phyloP scores from a whole-genome alignment of 176 grass and related monocot species.

The Oryza meridionalis region DNA sequence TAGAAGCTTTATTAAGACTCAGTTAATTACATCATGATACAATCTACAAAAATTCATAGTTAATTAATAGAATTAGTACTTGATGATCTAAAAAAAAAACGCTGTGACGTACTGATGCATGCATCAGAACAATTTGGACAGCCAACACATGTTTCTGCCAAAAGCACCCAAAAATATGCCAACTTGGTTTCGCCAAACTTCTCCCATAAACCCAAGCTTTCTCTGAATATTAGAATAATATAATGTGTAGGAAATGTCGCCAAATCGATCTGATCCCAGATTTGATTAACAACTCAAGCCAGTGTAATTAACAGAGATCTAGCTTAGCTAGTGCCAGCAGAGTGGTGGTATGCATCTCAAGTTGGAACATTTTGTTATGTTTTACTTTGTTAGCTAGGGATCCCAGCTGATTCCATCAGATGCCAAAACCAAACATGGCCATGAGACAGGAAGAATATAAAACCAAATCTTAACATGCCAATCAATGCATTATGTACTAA shows the following conservation, averaged over 20 bases:
- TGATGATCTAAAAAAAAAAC: background rate
- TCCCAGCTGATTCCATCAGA: constrained; percentile 49
- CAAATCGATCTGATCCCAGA: constrained; percentile 14
- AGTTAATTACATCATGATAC: too few relatives aligned
- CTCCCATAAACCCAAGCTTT: constrained; percentile 9
- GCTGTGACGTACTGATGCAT: background rate
- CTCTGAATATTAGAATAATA: background rate
- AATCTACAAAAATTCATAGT: too few relatives aligned
- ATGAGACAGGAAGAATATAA: constrained; percentile 31
- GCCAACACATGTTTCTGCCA: constrained; percentile 27
- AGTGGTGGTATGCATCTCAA: constrained; percentile 29
- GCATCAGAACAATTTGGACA: constrained; percentile 3
- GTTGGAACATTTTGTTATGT: constrained; percentile 32
- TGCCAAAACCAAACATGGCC: constrained; percentile 32
- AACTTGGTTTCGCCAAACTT: constrained; percentile 27
- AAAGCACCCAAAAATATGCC: background rate
- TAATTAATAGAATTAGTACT: background rate
- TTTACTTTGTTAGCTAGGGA: constrained; percentile 1
- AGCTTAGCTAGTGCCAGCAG: constrained; percentile 32
- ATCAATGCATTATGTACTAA: constrained; percentile 20
- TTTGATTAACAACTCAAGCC: constrained; percentile 37
- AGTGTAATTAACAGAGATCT: constrained; percentile 47
- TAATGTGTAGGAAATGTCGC: constrained; percentile 11
- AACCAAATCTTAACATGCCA: constrained; percentile 43
- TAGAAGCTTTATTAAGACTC: too few relatives aligned